Percentiles rank a stretch among this genome's conserved stretches.
phyloP scores from a whole-genome alignment of 2,329 filamentous ascomycete genomes.

The Fusarium sp. region DNA sequence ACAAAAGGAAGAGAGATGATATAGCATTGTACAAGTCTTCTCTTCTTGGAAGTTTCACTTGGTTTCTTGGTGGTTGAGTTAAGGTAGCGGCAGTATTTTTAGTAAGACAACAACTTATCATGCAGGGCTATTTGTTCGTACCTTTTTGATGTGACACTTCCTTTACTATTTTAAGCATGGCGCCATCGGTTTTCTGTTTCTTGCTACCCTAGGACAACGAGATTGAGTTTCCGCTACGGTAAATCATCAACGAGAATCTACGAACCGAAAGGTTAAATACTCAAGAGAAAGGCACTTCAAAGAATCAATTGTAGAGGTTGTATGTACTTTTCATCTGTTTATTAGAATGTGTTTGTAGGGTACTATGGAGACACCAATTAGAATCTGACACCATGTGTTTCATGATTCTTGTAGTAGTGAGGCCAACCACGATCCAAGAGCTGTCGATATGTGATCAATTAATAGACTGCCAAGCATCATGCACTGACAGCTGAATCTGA shows the following conservation, averaged over 20 bases:
- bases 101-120: not conserved
- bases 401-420: not conserved
- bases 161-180: conserved; percentile 7
- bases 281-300: not conserved
- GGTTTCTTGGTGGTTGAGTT: not conserved
- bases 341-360: not conserved
- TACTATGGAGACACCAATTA: not conserved
- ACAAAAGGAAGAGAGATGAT: not conserved
- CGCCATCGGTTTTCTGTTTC: not conserved
- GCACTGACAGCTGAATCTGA: not conserved
- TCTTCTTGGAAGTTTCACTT: not conserved
- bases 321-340: not conserved
- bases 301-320: not conserved
- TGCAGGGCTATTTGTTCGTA: not conserved
- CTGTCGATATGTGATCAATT: not conserved
- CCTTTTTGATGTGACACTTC: not conserved
- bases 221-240: not conserved
- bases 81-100: not conserved
- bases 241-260: not conserved
- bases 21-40: not conserved
- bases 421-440: conserved; percentile 2
- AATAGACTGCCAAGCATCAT: not conserved
- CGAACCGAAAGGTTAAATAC: not conserved
- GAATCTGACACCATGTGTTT: conserved; percentile 6
- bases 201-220: not conserved